phyloP scores from a whole-genome alignment of 495 filamentous ascomycete genomes.

The Tuber magnatum region DNA sequence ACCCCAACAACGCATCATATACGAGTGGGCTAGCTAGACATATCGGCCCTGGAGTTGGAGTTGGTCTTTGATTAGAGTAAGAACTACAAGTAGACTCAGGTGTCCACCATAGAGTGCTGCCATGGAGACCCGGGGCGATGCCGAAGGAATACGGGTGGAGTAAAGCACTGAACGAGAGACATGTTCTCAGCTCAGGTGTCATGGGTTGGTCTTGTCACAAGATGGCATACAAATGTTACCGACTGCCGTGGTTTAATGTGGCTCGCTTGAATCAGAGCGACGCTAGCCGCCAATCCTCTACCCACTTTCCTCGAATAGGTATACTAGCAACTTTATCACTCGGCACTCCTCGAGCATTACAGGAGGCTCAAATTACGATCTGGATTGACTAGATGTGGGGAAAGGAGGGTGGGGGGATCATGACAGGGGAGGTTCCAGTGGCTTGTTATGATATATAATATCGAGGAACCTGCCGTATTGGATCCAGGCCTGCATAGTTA shows the following conservation, averaged over 20 bases:
- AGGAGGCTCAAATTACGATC: neutral
- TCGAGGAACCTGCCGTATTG: neutral
- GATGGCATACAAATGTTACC: neutral
- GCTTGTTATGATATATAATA: neutral
- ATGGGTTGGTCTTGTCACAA: neutral
- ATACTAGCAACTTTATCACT: neutral
- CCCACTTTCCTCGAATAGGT: neutral
- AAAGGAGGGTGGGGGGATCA: no score
- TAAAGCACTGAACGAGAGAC: neutral
- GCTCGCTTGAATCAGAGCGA: neutral
- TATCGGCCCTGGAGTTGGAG: neutral
- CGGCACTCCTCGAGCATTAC: neutral
- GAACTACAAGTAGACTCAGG: neutral
- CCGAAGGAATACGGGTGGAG: neutral
- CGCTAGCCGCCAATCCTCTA: neutral
- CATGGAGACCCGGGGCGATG: neutral
- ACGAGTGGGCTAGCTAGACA: neutral
- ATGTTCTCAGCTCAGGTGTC: neutral
- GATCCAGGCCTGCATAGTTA: neutral
- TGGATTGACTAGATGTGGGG: neutral
- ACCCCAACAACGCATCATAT: neutral
- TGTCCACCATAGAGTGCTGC: neutral
- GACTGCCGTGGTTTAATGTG: neutral
- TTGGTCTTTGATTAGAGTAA: neutral
- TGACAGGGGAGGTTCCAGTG: neutral